Evolutionary conservation across 306 rosid genomes (phyloP), one percentile per base, ranked within the genome.

Genomic region (Morella rubra): DNA sequence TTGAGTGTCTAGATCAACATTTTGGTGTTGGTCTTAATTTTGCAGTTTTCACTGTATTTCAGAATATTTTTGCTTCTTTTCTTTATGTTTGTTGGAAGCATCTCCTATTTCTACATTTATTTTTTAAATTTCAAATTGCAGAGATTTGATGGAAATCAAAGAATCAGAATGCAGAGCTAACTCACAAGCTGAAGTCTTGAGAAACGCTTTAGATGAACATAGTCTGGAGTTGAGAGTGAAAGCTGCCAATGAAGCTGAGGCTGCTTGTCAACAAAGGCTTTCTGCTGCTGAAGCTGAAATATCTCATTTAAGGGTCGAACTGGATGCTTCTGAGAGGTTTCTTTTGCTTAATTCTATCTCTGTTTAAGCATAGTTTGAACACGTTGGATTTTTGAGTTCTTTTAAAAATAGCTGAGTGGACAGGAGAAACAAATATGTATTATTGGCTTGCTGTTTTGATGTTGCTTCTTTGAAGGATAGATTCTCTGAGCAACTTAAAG

Each of bases 281-380:
- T 97, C 97, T 88, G 93, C 97, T 78, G 97, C 93, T 18, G 99
- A 95, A 88, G 97, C 97, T 77, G 97, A 90, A 85, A 86, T 92
- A 76, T 93, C 89, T 44, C 87, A 88, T 60, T 77, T 88, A 85
- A 90, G 96, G 70, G 93, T 88, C 79, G 87, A 79, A 75, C 73
- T 90, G 54, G 97, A 89, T 74, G 92, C 85, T 76, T 92, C 89
- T 54, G 89, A 84, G 81, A 89, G 96, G 99, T 95, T 79, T 37
- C 10, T 11, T 77, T 51, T 54, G 53, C 42, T 16, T 42, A 2
- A 32, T 32, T 32, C 37, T 2, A 32, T 32, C 37, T 32, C 37
- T 32, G 37, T 32, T 32, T 32, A 32, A 32, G 37, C 37, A 32
- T 32, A 2, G 37, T 32, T 2, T 32, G 37, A 32, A 32, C 37